Conservation (phyloP, 768 basidiomycete species). For the Hygrophoropsis aurantiaca region DNA sequence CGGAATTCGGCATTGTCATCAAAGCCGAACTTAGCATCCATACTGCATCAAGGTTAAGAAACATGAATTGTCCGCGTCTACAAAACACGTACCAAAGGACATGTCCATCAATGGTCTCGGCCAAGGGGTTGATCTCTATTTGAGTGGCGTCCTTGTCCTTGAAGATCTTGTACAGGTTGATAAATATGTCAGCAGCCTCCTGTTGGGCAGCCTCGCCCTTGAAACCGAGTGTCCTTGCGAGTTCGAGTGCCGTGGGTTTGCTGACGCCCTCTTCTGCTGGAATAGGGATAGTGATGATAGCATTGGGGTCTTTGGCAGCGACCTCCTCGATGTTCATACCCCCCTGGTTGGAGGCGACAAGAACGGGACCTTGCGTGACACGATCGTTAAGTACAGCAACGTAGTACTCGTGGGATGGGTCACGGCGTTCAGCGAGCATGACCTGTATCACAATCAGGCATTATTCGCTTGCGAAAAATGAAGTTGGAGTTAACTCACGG, state of each 20-base stretch:
- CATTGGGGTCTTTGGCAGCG: constrained; percentile 89
- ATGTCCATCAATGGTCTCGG: constrained; percentile 84
- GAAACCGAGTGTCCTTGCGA: constrained; percentile 93
- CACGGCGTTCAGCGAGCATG: constrained; percentile 95
- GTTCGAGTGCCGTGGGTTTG: constrained; percentile 62
- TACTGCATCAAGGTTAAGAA: constrained; percentile 49
- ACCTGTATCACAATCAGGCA: constrained; percentile 52
- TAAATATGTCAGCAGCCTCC: constrained; percentile 91
- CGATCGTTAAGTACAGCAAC: constrained; percentile 97
- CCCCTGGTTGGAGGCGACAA: constrained; percentile 92
- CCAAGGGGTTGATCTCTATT: constrained; percentile 99
- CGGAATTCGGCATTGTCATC: constrained; percentile 99
- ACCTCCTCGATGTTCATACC: constrained; percentile 99
- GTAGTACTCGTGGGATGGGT: constrained; percentile 96
- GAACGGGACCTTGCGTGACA: constrained; percentile 80
- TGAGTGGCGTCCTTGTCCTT: constrained; percentile 99
- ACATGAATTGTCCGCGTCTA: not conserved
- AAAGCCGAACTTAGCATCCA: constrained; percentile 99
- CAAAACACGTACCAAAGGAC: constrained; percentile 82
- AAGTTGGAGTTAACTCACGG: constrained; percentile 51
- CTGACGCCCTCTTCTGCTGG: constrained; percentile 80
- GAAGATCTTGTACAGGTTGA: constrained; percentile 94
- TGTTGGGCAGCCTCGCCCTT: constrained; percentile 65
- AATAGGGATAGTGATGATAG: constrained; percentile 95
- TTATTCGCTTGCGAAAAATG: not conserved